Percentiles rank a stretch among this genome's conserved stretches.
Conservation (phyloP, 495 filamentous ascomycete genomes). For the Penicillium flavigenum region DNA sequence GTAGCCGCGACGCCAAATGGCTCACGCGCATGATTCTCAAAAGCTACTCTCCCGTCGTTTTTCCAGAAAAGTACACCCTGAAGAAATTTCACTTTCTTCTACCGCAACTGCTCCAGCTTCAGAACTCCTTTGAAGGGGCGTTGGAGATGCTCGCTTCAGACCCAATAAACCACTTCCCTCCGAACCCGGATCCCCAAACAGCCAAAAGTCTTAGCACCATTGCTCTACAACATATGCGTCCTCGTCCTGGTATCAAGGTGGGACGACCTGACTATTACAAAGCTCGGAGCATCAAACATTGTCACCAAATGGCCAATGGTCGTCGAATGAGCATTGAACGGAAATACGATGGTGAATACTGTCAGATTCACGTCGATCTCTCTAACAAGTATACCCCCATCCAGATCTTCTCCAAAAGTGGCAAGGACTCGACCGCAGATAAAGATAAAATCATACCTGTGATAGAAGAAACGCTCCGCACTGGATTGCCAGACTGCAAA, state of each 20-base stretch:
- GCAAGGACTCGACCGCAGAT: conserved; percentile 80
- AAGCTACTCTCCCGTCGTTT: conserved; percentile 61
- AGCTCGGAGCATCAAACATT: conserved; percentile 74
- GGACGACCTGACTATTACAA: conserved; percentile 71
- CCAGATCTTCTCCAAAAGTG: conserved; percentile 86
- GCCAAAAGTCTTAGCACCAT: conserved; percentile 34
- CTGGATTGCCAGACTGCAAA: conserved; percentile 55
- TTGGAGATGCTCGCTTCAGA: conserved; percentile 44
- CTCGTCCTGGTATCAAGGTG: conserved; percentile 69
- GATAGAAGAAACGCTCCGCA: conserved; percentile 52
- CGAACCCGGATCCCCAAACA: conserved; percentile 36
- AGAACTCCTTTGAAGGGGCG: conserved; percentile 58
- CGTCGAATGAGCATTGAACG: conserved; percentile 69
- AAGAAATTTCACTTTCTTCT: conserved; percentile 56
- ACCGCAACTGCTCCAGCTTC: conserved; percentile 63
- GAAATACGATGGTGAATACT: conserved; percentile 89
- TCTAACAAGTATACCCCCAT: conserved; percentile 54
- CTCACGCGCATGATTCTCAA: conserved; percentile 81
- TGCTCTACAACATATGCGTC: conserved; percentile 55
- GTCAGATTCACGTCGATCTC: conserved; percentile 80
- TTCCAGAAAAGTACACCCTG: conserved; percentile 48
- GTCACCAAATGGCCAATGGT: conserved; percentile 57
- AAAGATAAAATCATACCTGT: conserved; percentile 57
- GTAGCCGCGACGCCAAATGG: conserved; percentile 82
- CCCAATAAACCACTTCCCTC: conserved; percentile 41